Evolutionary conservation across 768 basidiomycete genomes (phyloP).

Genomic region (Glaciozyma antarctica): DNA sequence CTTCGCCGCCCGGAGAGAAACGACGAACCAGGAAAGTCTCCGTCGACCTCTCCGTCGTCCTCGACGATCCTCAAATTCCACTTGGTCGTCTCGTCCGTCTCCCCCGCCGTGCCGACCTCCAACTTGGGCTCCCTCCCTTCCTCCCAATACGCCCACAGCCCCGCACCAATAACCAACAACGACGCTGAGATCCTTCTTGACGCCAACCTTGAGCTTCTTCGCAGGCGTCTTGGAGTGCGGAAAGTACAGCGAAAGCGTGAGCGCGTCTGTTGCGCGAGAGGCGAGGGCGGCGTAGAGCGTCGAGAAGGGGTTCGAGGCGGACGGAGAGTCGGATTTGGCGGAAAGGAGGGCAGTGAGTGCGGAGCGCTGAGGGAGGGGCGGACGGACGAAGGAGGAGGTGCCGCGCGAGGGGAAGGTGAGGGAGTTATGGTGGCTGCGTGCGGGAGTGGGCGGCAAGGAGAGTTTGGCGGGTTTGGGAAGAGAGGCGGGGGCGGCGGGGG

Average conservation of each 20-base stretch:
- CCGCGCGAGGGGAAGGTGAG: not conserved
- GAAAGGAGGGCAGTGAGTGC: slow-evolving; percentile 24
- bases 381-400: not conserved
- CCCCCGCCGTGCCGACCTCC: slow-evolving; percentile 42
- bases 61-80: slow-evolving; percentile 93
- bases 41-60: slow-evolving; percentile 96
- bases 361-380: not conserved
- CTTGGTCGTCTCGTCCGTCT: slow-evolving; percentile 58
- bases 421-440: not conserved
- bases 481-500: not conserved
- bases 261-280: slow-evolving; percentile 49
- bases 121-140: slow-evolving; percentile 68
- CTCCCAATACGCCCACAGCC: slow-evolving; percentile 88
- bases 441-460: not conserved
- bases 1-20: slow-evolving; percentile 1
- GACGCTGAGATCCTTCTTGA: slow-evolving; percentile 77
- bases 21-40: slow-evolving; percentile 85
- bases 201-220: slow-evolving; percentile 60
- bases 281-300: slow-evolving; percentile 67
- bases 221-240: slow-evolving; percentile 63
- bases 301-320: slow-evolving; percentile 68
- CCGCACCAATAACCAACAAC: slow-evolving; percentile 94
- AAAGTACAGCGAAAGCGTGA: slow-evolving; percentile 69
- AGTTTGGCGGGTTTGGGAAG: not conserved
- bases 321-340: slow-evolving; percentile 3